Base-by-base conservation (phyloP, 2,329 filamentous ascomycete species). In the Scedosporium minutisporum region DNA sequence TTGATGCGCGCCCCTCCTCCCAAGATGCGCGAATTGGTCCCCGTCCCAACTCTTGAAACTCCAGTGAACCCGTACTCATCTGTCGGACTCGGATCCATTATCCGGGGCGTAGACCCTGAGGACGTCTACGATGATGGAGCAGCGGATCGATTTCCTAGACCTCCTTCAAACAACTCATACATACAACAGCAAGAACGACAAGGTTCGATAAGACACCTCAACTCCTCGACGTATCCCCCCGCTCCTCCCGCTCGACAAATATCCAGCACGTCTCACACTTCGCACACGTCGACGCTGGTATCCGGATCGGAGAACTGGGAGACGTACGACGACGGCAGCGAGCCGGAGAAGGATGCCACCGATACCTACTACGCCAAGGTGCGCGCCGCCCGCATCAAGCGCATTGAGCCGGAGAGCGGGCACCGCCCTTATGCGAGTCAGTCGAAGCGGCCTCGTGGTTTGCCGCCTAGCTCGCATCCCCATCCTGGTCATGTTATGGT, bases 271-370 rank as follows among this genome's bases (percentile, higher is more conserved):
- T 91, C 88, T 6, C 85, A 85, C 67, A 87, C 88, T 1, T 93
- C 90, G 48, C 86, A 86, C 66, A 85, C 87, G 0, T 93, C 90
- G n/a, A 91, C 89, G 1, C 82, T 81, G 23, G 81, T 89, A 27
- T 91, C 90, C 4, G 91, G 90, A 1, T 96, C 91, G 3, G 93
- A 97, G 75, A 97, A 97, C 73, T 97, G 93, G 93, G 93, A 97
- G 75, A 96, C 93, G 9, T 97, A 95, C 69, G 93, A 95, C 68
- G 91, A 96, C 72, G 86, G 83, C 67, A 91, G 88, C 65, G 88
- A 91, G 69, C 85, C 87, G 0, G 89, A 91, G 69, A 80, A 82
- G 25, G 92, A 96, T 71, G 84, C 83, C 0, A 87, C 87, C 3
- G 90, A 95, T 65, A 82, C 85, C 9, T 96, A 96, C 74, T 91